A percentile compares a stretch with the other conserved stretches of the same genome.
Conservation (phyloP, 78 protist genomes). For the Cavenderia fasciculata region DNA sequence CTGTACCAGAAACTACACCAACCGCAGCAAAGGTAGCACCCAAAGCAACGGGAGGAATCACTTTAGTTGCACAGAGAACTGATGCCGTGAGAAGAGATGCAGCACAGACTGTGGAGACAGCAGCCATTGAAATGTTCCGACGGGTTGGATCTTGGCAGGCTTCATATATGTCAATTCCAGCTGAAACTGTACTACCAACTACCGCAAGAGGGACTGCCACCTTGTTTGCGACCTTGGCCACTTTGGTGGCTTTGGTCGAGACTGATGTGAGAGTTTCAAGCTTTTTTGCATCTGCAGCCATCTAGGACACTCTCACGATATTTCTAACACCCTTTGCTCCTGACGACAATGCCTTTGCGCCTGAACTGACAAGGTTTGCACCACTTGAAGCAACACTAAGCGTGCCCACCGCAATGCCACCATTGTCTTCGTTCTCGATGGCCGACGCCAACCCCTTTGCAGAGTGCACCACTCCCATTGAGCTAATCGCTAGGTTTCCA, state of each 20-base stretch:
- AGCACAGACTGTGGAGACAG: background rate
- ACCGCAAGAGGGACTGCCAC: background rate
- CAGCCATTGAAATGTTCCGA: background rate
- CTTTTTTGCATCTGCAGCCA: background rate
- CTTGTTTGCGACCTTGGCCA: background rate
- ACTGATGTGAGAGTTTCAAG: background rate
- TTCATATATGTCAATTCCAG: background rate
- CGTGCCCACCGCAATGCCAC: background rate
- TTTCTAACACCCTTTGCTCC: background rate
- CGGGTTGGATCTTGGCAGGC: background rate
- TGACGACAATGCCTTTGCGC: background rate
- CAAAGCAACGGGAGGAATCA: background rate
- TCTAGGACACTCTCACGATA: background rate
- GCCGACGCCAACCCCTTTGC: background rate
- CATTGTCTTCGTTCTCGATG: background rate
- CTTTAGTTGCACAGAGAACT: background rate
- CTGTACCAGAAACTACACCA: no score
- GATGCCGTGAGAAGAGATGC: background rate
- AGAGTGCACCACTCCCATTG: background rate
- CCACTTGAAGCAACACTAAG: background rate
- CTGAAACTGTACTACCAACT: background rate
- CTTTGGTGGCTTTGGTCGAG: background rate
- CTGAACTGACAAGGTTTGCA: background rate
- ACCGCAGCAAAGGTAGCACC: conserved; percentile 28
- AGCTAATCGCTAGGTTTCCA: background rate